Base-by-base conservation (phyloP, 495 filamentous ascomycete species). In the Platismatia glauca region DNA sequence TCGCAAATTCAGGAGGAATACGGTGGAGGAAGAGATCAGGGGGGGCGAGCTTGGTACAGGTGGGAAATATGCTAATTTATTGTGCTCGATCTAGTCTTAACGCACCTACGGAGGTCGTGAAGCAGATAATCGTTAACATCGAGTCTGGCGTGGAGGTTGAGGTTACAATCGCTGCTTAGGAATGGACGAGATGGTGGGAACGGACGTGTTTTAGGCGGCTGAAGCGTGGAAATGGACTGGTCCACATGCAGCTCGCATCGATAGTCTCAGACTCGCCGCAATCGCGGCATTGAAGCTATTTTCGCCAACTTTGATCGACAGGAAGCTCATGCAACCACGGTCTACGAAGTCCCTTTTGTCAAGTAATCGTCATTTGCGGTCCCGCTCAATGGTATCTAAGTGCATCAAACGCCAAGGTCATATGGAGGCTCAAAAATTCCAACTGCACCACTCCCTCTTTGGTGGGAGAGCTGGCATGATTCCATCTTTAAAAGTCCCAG, bases 111-210 rank as follows among this genome's bases (percentile, higher is more conserved):
- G 94, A 98, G 84, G 90, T 96, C 64, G 94, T 98, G 77, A 98
- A 98, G 87, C 91, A 96, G 85, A 97, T 98, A 84, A 98, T 98
- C 77, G 91, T 97, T 83, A 98, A 98, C 84, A 97, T 98, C 78
- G 94, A 98, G 86, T 94, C 94, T 66, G 94, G 94, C 83, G 94
- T 98, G 75, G 94, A 98, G 86, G 94, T 98, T 71, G 94, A 98
- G 85, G 94, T 98, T 70, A 98, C 94, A 72, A 98, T 98, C 81
- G 94, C 94, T 76, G 93, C 94, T 76, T 98, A 91, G 84, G 74
- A 43, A 16, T 9, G 50, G 27, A 31, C 13, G 48, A 31, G 12
- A 33, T 34, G 29, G 33, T 29, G 24, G 4, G 1, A 50, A 48
- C 13, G 1, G 22, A 31, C 18, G 13, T 31, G 24, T 15, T 4